Base-by-base conservation (phyloP, 306 rosid genomes). In the Lathyrus oleraceus region DNA sequence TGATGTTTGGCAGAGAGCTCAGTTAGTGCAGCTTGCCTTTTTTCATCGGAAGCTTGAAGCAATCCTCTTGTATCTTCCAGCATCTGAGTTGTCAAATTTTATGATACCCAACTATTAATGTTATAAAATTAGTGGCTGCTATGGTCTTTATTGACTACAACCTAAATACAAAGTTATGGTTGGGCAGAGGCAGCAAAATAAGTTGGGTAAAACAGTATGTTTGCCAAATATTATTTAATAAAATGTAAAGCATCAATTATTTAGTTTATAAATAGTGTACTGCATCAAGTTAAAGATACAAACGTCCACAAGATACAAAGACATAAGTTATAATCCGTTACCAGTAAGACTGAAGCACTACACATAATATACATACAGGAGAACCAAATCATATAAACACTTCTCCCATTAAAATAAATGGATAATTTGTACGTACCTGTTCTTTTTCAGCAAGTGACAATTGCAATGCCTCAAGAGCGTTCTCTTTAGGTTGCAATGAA, bases 1-100 rank as follows among this genome's bases (percentile, higher is more conserved):
- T 91, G 96, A 73, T 95, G 95, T 81, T 91, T 95, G 64, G 91
- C 87, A 17, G 92, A 87, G 83, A 95, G 88, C 70, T 95, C 99
- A 60, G 92, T 79, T 43, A 95, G 69, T 69, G 95, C 86, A 73
- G 93, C 90, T 85, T 86, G 92, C 79, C 82, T 87, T 85, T 91
- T 95, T 51, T 95, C 97, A 16, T 91, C 99, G 20, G 91, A 91
- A 76, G 87, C 95, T 81, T 89, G 91, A 70, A 95, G 89, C 83
- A 78, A 79, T 30, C 92, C 90, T 70, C 64, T 80, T 92, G 87
- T 79, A 77, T 91, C 89, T 78, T 95, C 96, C 85, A 89, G 68
- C 95, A 89, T 83, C 99, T 91, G 84, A 76, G 52, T 75, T 47
- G 44, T 30, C 56, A 70, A 74, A 59, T 19, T 51, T 71, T 78